Percentiles rank a stretch among this genome's conserved stretches.
These are phyloP conservation scores for Triglochin maritima DNA, from an alignment of 106 monocot species.

Conservation along the genomic window DNA sequence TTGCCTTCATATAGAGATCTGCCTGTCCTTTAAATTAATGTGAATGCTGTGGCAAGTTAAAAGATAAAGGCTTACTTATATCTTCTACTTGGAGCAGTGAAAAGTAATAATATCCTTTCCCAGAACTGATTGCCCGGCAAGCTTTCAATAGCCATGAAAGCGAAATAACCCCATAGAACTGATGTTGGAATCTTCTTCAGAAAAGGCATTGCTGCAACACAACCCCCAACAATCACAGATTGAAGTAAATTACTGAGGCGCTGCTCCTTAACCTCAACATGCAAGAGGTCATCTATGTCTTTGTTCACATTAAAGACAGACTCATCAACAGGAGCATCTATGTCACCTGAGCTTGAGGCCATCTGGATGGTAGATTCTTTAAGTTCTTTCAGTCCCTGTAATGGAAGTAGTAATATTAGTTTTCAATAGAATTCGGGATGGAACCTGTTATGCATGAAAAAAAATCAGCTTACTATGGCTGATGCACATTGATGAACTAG, in stretches of 20 bases:
- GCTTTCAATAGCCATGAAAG: slow-evolving; percentile 91
- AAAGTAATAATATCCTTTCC: slow-evolving; percentile 77
- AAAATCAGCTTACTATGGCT: slow-evolving; percentile 4
- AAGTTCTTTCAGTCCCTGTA: slow-evolving; percentile 36
- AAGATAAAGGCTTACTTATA: slow-evolving; percentile 39
- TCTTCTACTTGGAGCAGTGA: slow-evolving; percentile 76
- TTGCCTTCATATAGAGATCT: no score
- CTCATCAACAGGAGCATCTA: slow-evolving; percentile 32
- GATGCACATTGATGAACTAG: slow-evolving; percentile 21
- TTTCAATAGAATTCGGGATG: no score
- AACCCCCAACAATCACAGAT: slow-evolving; percentile 24
- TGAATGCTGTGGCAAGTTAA: background rate
- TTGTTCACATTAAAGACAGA: slow-evolving; percentile 31
- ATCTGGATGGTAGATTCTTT: slow-evolving; percentile 28
- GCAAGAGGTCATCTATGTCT: slow-evolving; percentile 35
- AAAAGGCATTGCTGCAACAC: slow-evolving; percentile 36
- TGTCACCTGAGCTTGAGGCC: slow-evolving; percentile 20
- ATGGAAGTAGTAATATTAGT: background rate
- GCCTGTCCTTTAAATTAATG: no score
- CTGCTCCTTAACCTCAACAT: slow-evolving; percentile 38
- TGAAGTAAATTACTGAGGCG: slow-evolving; percentile 34
- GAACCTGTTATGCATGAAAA: no score
- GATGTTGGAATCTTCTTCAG: slow-evolving; percentile 40
- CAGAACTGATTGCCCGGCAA: slow-evolving; percentile 94
- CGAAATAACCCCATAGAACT: slow-evolving; percentile 41